Evolutionary conservation across 2,329 filamentous ascomycete genomes (phyloP).

Genomic region (Fusarium chuoi): DNA sequence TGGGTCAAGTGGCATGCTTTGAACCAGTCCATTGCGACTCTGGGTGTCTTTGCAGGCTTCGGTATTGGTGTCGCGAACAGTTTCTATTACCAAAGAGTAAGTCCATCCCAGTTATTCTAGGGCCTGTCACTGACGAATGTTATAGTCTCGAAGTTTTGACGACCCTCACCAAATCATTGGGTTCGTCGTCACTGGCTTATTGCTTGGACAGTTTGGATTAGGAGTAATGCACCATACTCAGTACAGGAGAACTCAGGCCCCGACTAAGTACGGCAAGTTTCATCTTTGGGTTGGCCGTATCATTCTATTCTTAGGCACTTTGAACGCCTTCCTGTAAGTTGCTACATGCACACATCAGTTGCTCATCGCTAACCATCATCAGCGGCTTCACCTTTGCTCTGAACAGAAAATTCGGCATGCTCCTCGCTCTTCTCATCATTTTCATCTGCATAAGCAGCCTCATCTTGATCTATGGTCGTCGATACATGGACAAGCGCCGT

Average conservation of each 20-base stretch:
- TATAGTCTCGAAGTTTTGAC: constrained; percentile 62
- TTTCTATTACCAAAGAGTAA: constrained; percentile 65
- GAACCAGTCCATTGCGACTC: constrained; percentile 61
- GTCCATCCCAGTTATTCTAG: neutral
- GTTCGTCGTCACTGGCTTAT: constrained; percentile 61
- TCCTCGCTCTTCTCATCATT: constrained; percentile 60
- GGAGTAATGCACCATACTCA: constrained; percentile 67
- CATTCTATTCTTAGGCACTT: constrained; percentile 62
- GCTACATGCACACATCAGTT: neutral
- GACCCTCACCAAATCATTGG: constrained; percentile 69
- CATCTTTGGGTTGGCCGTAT: constrained; percentile 69
- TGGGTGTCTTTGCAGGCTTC: constrained; percentile 61
- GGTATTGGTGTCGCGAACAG: constrained; percentile 64
- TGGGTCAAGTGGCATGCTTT: constrained; percentile 65
- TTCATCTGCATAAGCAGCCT: constrained; percentile 54
- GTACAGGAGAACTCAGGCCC: constrained; percentile 59
- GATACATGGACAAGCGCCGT: constrained; percentile 42
- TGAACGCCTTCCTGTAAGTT: constrained; percentile 67
- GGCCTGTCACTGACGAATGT: constrained; percentile 12
- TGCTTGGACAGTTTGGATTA: constrained; percentile 64
- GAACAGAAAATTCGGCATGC: constrained; percentile 57
- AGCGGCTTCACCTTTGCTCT: constrained; percentile 69
- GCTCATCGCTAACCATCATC: neutral
- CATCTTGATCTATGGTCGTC: constrained; percentile 48
- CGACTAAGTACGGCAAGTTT: constrained; percentile 61